phyloP scores from a whole-genome alignment of 352 stramenopile genomes.

The Phytopythium ostracodes region DNA sequence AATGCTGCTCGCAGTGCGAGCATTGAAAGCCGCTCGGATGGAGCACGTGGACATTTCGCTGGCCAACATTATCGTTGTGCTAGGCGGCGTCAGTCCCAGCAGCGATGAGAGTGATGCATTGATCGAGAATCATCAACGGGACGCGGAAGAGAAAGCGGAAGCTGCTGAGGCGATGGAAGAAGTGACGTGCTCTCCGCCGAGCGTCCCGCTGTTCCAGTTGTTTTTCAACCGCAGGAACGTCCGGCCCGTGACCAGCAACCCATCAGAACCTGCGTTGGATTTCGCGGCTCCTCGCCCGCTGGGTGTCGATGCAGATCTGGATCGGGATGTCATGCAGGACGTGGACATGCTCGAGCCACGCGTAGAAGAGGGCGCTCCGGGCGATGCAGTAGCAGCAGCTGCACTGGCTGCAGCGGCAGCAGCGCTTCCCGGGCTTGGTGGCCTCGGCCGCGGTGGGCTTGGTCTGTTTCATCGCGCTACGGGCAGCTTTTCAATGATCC shows the following conservation, averaged over 20 bases:
- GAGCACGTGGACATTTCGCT: constrained; percentile 50
- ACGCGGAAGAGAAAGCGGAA: not conserved
- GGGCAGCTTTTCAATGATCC: constrained; percentile 19
- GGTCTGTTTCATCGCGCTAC: constrained; percentile 7
- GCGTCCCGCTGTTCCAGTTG: constrained; percentile 27
- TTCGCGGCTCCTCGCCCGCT: constrained; percentile 12
- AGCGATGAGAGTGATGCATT: not conserved
- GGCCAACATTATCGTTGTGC: constrained; percentile 50
- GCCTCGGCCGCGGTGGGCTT: constrained; percentile 14
- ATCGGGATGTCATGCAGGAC: constrained; percentile 12
- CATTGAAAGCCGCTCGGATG: constrained; percentile 40
- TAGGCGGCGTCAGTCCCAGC: not conserved
- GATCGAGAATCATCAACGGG: not conserved
- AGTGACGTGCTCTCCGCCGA: not conserved
- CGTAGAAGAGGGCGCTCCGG: constrained; percentile 11
- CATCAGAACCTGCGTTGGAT: constrained; percentile 1
- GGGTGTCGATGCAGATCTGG: constrained; percentile 12
- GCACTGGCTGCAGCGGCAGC: not conserved
- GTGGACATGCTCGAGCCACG: constrained; percentile 4
- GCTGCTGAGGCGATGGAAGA: not conserved
- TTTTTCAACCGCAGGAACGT: constrained; percentile 31
- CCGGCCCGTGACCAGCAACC: constrained; percentile 7
- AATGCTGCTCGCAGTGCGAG: constrained; percentile 49
- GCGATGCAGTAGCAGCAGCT: constrained; percentile 8
- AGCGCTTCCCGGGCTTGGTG: constrained; percentile 3